Base-by-base conservation (phyloP, 805 yeast species). In the Middelhovenomyces tepae region DNA sequence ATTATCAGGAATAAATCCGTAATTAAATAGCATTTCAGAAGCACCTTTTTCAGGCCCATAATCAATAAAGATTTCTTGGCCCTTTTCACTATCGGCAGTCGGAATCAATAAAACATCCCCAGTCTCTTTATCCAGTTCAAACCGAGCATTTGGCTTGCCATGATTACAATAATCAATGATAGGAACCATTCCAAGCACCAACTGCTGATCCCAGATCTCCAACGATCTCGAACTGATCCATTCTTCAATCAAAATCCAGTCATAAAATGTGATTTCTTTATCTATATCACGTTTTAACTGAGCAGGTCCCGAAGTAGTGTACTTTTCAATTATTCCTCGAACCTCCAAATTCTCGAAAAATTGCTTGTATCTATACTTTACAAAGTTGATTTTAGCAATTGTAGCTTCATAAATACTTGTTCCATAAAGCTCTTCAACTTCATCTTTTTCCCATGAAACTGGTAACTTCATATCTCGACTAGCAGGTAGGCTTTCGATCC, bases 91-190 rank as follows among this genome's bases (percentile, higher is more conserved):
- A 9, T 31, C 32, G 13, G 16, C 25, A 16, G 29, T 26, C n/a
- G 40, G 27, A 6, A 38, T 32, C 16, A 42, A 35, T 8, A 37
- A 35, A 24, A 41, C 40, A 21, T 28, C 29, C 16, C 39, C 38
- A 15, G 32, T 42, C 7, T 35, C 36, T 5, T 22, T 35, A 13
- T 37, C 46, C 3, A 37, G 56, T 9, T 68, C 65, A 40, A 62
- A 68, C 8, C 53, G 37, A 11, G 58, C 52, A 27, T 53, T 56
- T n/a, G 52, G 43, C 1, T 32, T 27, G 10, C 42, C 23, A 41
- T 72, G 78, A 47, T 73, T 72, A 16, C 65, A 73, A 45, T 69
- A 62, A 45, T 73, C 80, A 3, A 73, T 45, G 4, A 70, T 43
- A 0, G 80, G 80, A 3, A 73, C 73, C 38, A 74, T 62, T 60